Conservation (phyloP, 1,139 yeast genomes). For the Geotrichum macrosporum region DNA sequence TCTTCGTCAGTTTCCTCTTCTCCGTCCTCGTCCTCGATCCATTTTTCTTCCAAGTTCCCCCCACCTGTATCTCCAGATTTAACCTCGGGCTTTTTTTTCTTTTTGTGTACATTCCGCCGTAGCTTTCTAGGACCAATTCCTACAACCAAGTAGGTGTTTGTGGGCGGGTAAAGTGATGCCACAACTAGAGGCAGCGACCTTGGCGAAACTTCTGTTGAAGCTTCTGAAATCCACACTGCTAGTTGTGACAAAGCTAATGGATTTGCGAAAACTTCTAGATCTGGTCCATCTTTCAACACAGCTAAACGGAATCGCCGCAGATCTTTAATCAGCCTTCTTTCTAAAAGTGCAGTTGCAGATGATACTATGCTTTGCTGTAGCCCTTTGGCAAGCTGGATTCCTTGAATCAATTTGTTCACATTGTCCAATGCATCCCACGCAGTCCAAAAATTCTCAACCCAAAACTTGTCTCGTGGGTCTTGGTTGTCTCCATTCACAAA, state of each 20-base stretch:
- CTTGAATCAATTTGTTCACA: slow-evolving; percentile 59
- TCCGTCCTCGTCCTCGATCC: slow-evolving; percentile 2
- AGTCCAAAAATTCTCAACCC: slow-evolving; percentile 90
- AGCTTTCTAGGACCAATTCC: slow-evolving; percentile 86
- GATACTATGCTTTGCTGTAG: slow-evolving; percentile 82
- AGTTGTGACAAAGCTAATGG: slow-evolving; percentile 80
- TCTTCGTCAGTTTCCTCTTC: slow-evolving; percentile 30
- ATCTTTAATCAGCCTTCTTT: slow-evolving; percentile 73
- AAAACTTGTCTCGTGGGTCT: slow-evolving; percentile 55
- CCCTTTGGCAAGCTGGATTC: slow-evolving; percentile 72
- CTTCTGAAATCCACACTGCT: slow-evolving; percentile 89
- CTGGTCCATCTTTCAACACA: slow-evolving; percentile 86
- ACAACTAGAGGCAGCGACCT: slow-evolving; percentile 74
- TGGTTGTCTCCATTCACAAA: slow-evolving; percentile 27
- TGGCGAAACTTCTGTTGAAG: slow-evolving; percentile 75
- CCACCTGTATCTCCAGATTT: not conserved
- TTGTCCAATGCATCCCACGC: slow-evolving; percentile 88
- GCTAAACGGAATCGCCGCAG: slow-evolving; percentile 78
- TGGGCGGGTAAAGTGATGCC: slow-evolving; percentile 71
- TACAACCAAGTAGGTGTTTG: slow-evolving; percentile 80
- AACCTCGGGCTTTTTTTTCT: slow-evolving; percentile 35
- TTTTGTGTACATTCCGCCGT: slow-evolving; percentile 36
- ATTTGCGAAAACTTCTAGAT: slow-evolving; percentile 68
- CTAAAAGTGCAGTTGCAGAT: slow-evolving; percentile 84
- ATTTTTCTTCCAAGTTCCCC: not conserved